Base-by-base conservation (phyloP, 805 yeast genomes). In the Nematodospora valgi region DNA sequence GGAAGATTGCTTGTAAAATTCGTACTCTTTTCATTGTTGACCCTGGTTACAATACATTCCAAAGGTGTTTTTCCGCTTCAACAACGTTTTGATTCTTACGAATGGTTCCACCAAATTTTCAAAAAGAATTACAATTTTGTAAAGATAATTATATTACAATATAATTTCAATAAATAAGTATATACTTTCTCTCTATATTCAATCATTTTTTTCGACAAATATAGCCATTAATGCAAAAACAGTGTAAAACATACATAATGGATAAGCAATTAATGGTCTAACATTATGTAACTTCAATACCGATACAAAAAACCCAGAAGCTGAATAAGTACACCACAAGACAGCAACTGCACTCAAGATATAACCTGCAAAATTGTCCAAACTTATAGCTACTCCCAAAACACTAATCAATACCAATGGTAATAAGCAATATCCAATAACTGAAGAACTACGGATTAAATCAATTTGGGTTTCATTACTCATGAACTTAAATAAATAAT, bases 211-310 rank as follows among this genome's bases (percentile, higher is more conserved):
- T 44, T 68, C 72, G 13, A 67, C 89, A 55, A 93, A 93, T 22
- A 93, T 82, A 1, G 96, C 94, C 95, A 93, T 88, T 47, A 93
- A 71, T 21, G 97, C 96, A 70, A 93, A 93, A 3, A 91, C 89
- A 38, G 89, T 79, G 69, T 93, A 93, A 56, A 91, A 91, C 64
- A 93, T 64, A 10, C 84, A 80, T 51, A 93, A 69, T 2, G 98
- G 98, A 54, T 93, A 93, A 2, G 97, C 98, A 40, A 93, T 83
- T 43, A 93, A 74, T 4, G 84, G 81, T 51, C 98, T 78, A 44
- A 91, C 95, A 48, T 88, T 86, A 34, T 81, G 79, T 40, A 93
- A 69, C 51, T 80, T 86, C 52, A 93, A 69, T 18, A 86, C 88
- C 8, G 91, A 76, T 40, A 87, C 93, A 46, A 93, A 86, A 54